Conservation (phyloP, 2,329 filamentous ascomycete genomes). For the Talaromyces sp. region DNA sequence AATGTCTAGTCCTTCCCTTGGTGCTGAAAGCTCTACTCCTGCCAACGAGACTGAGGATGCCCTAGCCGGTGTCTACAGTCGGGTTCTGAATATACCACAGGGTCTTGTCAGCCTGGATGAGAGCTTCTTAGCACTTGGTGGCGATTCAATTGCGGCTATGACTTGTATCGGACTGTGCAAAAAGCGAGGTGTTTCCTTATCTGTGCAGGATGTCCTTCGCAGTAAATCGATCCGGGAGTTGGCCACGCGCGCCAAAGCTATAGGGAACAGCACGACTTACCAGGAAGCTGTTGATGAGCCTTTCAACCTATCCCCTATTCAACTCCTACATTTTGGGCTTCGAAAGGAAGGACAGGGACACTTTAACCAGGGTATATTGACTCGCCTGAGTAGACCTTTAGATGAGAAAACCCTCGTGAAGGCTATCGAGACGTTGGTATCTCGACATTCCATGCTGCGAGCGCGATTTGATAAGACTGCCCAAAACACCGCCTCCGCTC, state of each 20-base stretch:
- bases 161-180: constrained; percentile 52
- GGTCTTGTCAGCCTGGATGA: constrained; percentile 36
- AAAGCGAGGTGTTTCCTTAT: constrained; percentile 49
- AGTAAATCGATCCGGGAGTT: constrained; percentile 50
- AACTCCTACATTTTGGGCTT: constrained; percentile 41
- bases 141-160: constrained; percentile 56
- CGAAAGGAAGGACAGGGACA: constrained; percentile 38
- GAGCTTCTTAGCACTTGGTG: constrained; percentile 50
- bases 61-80: constrained; percentile 39
- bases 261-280: constrained; percentile 37
- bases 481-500: constrained; percentile 22
- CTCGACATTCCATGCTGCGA: constrained; percentile 43
- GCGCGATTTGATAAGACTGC: constrained; percentile 32
- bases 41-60: constrained; percentile 33
- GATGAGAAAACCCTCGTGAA: constrained; percentile 25
- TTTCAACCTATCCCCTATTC: constrained; percentile 42
- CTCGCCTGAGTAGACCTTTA: constrained; percentile 32
- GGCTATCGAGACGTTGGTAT: constrained; percentile 36
- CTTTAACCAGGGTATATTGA: constrained; percentile 44
- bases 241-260: constrained; percentile 33
- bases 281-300: constrained; percentile 34
- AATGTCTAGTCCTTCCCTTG: not conserved
- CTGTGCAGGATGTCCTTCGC: constrained; percentile 52
- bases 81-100: constrained; percentile 42
- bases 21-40: constrained; percentile 13